phyloP scores from a whole-genome alignment of 805 yeast species.

The Lachancea dasiensis region DNA sequence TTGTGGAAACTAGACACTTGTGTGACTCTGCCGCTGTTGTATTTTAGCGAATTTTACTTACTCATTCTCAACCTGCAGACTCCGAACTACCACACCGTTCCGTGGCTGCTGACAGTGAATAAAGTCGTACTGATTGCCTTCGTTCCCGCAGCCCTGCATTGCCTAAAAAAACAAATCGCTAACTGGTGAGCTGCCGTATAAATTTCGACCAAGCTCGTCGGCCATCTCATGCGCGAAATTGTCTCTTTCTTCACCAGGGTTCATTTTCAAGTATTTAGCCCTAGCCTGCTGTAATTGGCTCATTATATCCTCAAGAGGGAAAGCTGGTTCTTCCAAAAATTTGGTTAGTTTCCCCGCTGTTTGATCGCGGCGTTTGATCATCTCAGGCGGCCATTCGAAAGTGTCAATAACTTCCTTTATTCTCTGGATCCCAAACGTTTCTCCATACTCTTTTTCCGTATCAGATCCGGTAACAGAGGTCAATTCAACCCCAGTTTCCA shows the following conservation, averaged over 20 bases:
- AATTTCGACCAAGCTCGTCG: constrained; percentile 14
- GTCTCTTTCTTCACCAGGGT: constrained; percentile 15
- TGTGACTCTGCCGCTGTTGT: constrained; percentile 21
- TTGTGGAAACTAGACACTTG: constrained; percentile 20
- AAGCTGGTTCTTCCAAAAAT: neutral
- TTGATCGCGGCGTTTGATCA: neutral
- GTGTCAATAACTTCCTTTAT: constrained; percentile 43
- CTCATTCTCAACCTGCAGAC: constrained; percentile 24
- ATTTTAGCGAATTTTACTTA: constrained; percentile 29
- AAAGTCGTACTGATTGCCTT: constrained; percentile 22
- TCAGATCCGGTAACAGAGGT: constrained; percentile 21
- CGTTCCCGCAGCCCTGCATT: constrained; percentile 25
- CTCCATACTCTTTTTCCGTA: constrained; percentile 37
- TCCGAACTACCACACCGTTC: constrained; percentile 23
- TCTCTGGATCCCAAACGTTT: constrained; percentile 39
- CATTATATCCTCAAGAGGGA: constrained; percentile 12
- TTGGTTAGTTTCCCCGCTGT: neutral
- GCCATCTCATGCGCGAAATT: constrained; percentile 21
- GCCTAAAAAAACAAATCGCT: constrained; percentile 18
- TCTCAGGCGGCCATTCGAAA: constrained; percentile 38
- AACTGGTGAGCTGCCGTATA: constrained; percentile 1
- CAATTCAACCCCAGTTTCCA: constrained; percentile 36
- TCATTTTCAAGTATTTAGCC: constrained; percentile 12
- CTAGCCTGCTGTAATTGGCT: constrained; percentile 19
- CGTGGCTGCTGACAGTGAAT: constrained; percentile 21